phyloP scores from a whole-genome alignment of 2,329 filamentous ascomycete genomes.

The Metarhizium rileyi region DNA sequence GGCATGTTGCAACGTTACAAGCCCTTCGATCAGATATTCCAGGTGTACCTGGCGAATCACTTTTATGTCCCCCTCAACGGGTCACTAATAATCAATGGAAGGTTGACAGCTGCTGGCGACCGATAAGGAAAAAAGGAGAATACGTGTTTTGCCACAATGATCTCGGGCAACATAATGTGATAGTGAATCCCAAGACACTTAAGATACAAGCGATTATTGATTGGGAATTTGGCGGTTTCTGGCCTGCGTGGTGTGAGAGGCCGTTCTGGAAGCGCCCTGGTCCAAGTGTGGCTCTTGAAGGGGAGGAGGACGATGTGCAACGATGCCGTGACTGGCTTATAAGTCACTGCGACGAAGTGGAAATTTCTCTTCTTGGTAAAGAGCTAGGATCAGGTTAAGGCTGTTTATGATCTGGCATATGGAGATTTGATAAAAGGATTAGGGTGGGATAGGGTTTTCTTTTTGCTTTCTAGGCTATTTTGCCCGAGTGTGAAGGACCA shows the following conservation, averaged over 20 bases:
- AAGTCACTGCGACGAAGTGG: conserved; percentile 4
- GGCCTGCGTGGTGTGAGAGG: conserved; percentile 13
- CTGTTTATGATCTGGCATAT: not conserved
- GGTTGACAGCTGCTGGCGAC: conserved; percentile 7
- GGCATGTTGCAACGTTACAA: conserved; percentile 1
- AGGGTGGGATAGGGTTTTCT: no score
- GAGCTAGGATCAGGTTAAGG: not conserved
- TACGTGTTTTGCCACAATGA: conserved; percentile 11
- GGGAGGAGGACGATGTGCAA: conserved; percentile 6
- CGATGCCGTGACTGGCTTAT: conserved; percentile 6
- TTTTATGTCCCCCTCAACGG: conserved; percentile 8
- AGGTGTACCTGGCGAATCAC: conserved; percentile 8
- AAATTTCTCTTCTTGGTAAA: not conserved
- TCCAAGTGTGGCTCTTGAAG: conserved; percentile 7
- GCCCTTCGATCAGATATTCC: conserved; percentile 5
- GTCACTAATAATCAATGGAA: conserved; percentile 6
- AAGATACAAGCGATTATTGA: conserved; percentile 23
- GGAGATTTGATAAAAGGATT: not conserved
- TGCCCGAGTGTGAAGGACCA: no score
- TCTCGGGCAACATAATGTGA: conserved; percentile 9
- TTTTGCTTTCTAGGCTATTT: no score
- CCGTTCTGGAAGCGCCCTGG: conserved; percentile 11
- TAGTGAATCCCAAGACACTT: conserved; percentile 13
- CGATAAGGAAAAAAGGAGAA: conserved; percentile 1
- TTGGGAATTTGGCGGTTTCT: conserved; percentile 27